Conservation (phyloP, 345 rosid species). For the Punica granatum region DNA sequence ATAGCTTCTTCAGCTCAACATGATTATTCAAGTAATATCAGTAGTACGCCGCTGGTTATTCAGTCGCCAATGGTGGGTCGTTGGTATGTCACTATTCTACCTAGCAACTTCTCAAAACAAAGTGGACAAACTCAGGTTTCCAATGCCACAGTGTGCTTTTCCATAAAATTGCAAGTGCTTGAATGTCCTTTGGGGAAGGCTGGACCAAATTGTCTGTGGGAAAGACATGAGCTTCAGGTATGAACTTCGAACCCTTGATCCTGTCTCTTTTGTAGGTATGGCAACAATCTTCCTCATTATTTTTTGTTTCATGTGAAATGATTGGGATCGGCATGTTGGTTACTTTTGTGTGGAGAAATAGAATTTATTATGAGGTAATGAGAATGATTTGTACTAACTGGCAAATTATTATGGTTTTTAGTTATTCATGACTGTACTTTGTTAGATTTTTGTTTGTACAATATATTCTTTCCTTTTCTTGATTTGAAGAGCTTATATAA, state of each 20-base stretch:
- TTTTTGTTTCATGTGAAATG: not conserved
- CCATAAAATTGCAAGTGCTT: constrained; percentile 45
- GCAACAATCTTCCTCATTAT: not conserved
- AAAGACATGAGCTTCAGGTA: constrained; percentile 72
- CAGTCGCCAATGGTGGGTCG: constrained; percentile 63
- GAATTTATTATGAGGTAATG: not conserved
- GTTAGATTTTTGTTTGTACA: not conserved
- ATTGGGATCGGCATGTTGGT: not conserved
- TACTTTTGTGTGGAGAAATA: not conserved
- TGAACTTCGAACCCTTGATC: not conserved
- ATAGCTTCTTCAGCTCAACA: constrained; percentile 51
- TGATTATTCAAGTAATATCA: constrained; percentile 64
- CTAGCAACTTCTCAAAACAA: constrained; percentile 37
- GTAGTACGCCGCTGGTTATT: constrained; percentile 48
- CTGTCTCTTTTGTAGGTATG: not conserved
- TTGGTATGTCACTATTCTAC: constrained; percentile 63
- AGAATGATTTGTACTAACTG: not conserved
- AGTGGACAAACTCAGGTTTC: constrained; percentile 22
- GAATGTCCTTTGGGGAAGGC: constrained; percentile 78
- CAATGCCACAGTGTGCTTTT: constrained; percentile 51
- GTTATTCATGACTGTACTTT: not conserved
- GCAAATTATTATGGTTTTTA: not conserved
- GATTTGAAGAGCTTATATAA: constrained; percentile 18
- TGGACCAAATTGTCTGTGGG: constrained; percentile 61
- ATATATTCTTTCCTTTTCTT: constrained; percentile 12